A percentile compares a stretch with the other conserved stretches of the same genome.
These are phyloP conservation scores for Ascochyta lentis DNA, from an alignment of 2,329 filamentous ascomycete species.

Conservation along the genomic window DNA sequence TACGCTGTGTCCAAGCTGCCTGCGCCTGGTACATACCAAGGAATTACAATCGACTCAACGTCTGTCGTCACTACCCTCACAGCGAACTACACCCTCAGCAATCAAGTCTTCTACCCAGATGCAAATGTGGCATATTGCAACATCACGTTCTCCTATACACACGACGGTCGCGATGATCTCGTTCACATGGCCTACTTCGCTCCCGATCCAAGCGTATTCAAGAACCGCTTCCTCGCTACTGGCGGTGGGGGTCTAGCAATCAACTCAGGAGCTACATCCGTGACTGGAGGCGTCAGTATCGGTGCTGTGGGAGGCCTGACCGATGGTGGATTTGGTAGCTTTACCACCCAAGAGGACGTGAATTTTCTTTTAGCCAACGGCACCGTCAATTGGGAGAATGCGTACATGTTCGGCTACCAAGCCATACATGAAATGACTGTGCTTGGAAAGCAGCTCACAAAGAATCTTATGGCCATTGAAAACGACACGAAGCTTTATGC, in stretches of 20 bases:
- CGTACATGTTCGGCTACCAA: slow-evolving; percentile 60
- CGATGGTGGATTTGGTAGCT: slow-evolving; percentile 59
- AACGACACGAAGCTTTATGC: slow-evolving; percentile 43
- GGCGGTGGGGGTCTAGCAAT: slow-evolving; percentile 53
- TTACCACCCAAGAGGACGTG: slow-evolving; percentile 48
- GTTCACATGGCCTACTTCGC: slow-evolving; percentile 48
- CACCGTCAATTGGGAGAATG: slow-evolving; percentile 57
- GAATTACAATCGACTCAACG: not conserved
- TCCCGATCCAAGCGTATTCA: slow-evolving; percentile 51
- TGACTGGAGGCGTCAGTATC: slow-evolving; percentile 29
- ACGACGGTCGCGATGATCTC: slow-evolving; percentile 40
- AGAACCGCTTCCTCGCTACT: slow-evolving; percentile 55
- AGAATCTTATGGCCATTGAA: slow-evolving; percentile 44
- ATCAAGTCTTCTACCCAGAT: slow-evolving; percentile 1
- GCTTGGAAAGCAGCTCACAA: slow-evolving; percentile 55
- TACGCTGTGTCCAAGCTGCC: not conserved
- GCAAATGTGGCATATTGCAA: slow-evolving; percentile 49
- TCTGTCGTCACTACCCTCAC: not conserved
- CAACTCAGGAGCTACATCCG: slow-evolving; percentile 43
- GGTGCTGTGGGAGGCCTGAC: slow-evolving; percentile 48
- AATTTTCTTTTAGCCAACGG: slow-evolving; percentile 50
- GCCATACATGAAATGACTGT: slow-evolving; percentile 59
- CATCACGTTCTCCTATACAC: slow-evolving; percentile 55
- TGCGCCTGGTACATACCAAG: not conserved
- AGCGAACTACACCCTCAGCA: not conserved